Base-by-base conservation (phyloP, 495 filamentous ascomycete genomes). In the Penicillium soppii region DNA sequence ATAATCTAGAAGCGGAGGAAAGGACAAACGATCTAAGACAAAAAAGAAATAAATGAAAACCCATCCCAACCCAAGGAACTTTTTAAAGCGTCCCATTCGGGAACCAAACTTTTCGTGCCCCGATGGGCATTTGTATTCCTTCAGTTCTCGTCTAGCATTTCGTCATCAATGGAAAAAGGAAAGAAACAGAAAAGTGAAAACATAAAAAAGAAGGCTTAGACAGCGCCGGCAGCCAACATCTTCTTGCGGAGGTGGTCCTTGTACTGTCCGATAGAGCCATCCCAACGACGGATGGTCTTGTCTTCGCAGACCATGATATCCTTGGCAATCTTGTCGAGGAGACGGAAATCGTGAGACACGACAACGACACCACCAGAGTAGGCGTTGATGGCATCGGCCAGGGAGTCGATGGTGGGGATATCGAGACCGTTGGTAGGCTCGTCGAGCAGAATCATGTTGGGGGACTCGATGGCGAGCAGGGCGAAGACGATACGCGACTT, bases 341-440 rank as follows among this genome's bases (percentile, higher is more conserved):
- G 77, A 78, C 94, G 87, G 81, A 98, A 98, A 70, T 98, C 94
- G 85, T 98, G 94, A 57, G 87, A 92, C 40, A 98, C 94, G 50
- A 97, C 94, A 33, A 97, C 92, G 36, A 97, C 95, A 84, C 94
- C 94, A 65, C 94, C 94, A 61, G 81, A 89, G 74, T 86, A 99
- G 32, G 92, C 85, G 63, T 96, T 96, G 77, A 97, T 97, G 53
- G 94, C 94, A 68, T 99, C 92, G 2, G 94, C 94, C 74, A 98
- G 76, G 72, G 86, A 90, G 75, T 98, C 94, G 59, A 99, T 99
- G 33, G 95, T 97, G 8, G 94, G 94, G 56, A 99, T 99, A 84
- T 99, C 94, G 49, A 99, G 79, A 81, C 94, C 94, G 82, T 99
- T 99, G 53, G 94, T 99, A 66, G 94, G 95, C 74, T 99, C 94